These are phyloP conservation scores for Globisporangium parvum DNA, from an alignment of 352 stramenopile genomes.

Conservation along the genomic window DNA sequence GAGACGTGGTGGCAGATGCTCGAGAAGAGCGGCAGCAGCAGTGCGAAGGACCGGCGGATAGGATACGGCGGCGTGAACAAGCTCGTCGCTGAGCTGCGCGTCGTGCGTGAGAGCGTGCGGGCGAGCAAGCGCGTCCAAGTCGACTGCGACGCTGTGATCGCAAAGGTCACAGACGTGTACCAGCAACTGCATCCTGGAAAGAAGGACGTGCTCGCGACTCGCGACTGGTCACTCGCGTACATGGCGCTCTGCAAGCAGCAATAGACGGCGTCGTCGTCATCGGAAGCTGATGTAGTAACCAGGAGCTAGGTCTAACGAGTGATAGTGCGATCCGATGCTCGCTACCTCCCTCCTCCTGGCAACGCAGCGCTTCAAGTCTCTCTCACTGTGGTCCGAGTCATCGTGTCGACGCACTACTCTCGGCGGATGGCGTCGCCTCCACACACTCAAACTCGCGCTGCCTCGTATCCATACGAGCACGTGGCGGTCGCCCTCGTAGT, in stretches of 20 bases:
- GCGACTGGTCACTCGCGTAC: constrained; percentile 29
- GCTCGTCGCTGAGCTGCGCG: constrained; percentile 58
- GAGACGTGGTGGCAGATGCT: constrained; percentile 57
- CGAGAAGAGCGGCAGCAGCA: constrained; percentile 10
- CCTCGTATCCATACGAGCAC: no score
- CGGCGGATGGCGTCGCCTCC: no score
- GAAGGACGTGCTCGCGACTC: constrained; percentile 27
- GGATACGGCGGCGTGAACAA: constrained; percentile 61
- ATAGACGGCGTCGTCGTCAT: neutral
- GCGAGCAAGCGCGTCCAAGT: constrained; percentile 28
- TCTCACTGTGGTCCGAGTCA: no score
- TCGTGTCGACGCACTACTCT: no score
- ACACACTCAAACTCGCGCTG: no score
- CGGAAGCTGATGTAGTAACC: no score
- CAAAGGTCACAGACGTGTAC: constrained; percentile 44
- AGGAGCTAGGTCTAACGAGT: no score
- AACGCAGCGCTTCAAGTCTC: no score
- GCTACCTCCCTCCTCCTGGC: no score
- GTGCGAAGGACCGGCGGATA: constrained; percentile 26
- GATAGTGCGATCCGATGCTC: no score
- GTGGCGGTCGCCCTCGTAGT: no score
- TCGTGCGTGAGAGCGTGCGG: constrained; percentile 35
- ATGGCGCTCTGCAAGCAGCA: constrained; percentile 28
- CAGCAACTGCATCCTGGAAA: constrained; percentile 50
- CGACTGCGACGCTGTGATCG: constrained; percentile 24